A percentile compares a stretch with the other conserved stretches of the same genome.
These are phyloP conservation scores for Blastocystis sp. DNA, from an alignment of 352 stramenopile genomes.

Conservation along the genomic window DNA sequence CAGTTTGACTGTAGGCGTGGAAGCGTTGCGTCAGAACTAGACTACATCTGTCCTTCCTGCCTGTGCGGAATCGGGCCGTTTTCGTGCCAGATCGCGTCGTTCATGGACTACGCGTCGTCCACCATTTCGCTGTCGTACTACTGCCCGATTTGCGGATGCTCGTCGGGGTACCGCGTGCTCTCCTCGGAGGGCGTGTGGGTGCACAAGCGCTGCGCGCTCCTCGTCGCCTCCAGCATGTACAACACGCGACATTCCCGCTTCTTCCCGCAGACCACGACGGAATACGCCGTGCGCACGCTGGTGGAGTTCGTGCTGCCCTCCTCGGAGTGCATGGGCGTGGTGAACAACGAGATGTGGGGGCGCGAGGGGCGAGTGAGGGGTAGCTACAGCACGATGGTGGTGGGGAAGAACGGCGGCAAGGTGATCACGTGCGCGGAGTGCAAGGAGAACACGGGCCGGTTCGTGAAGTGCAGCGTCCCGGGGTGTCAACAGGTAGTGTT, in stretches of 20 bases:
- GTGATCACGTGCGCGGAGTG: conserved; percentile 21
- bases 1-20: background rate
- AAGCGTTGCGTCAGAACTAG: background rate
- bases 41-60: background rate
- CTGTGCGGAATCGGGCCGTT: background rate
- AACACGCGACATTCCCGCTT: background rate
- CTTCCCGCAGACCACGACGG: background rate
- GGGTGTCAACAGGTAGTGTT: background rate
- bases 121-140: background rate
- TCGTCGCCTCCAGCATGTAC: background rate
- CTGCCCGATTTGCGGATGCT: background rate
- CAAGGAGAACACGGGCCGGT: background rate
- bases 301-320: conserved; percentile 58
- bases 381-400: background rate
- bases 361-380: background rate
- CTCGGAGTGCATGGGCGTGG: conserved; percentile 6
- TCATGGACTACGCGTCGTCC: background rate
- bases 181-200: conserved; percentile 14
- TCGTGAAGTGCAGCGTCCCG: conserved; percentile 35
- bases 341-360: background rate
- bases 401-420: background rate
- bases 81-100: background rate
- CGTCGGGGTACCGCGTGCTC: conserved; percentile 4
- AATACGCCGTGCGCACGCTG: background rate
- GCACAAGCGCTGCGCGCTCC: conserved; percentile 43